phyloP scores from a whole-genome alignment of 2,329 filamentous ascomycete species.

The Aspergillus pseudotamarii region DNA sequence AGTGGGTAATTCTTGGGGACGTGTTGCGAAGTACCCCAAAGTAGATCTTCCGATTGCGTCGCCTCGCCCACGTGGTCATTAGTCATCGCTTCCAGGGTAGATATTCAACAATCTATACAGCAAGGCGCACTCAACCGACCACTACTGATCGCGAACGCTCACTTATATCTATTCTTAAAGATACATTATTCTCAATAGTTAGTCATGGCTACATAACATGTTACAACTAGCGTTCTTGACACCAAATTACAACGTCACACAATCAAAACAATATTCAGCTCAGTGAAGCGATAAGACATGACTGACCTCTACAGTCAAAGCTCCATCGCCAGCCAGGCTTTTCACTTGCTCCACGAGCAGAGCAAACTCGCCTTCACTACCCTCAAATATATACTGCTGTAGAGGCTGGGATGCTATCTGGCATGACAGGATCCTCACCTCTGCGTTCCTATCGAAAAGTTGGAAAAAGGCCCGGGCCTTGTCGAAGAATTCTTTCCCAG shows the following conservation, averaged over 20 bases:
- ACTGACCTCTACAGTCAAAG: conserved; percentile 15
- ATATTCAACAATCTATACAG: not conserved
- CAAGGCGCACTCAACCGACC: not conserved
- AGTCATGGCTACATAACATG: not conserved
- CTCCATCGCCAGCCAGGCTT: not conserved
- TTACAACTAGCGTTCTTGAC: not conserved
- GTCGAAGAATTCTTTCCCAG: conserved; percentile 20
- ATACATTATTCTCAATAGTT: not conserved
- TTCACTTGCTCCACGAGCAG: conserved; percentile 22
- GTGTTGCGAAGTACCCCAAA: not conserved
- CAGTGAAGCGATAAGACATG: conserved; percentile 4
- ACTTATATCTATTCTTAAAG: not conserved
- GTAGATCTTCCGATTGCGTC: not conserved
- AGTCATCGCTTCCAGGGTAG: conserved; percentile 1
- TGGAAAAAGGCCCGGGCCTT: conserved; percentile 26
- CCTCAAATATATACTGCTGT: conserved; percentile 24
- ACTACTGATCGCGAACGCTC: not conserved
- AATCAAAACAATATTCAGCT: not conserved
- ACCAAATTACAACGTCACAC: not conserved
- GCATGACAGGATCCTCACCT: conserved; percentile 20
- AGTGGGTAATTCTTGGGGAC: not conserved
- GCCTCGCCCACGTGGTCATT: conserved; percentile 14
- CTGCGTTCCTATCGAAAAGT: conserved; percentile 7
- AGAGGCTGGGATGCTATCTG: conserved; percentile 14
- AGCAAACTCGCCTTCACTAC: conserved; percentile 24